These are phyloP conservation scores for Chenopodium album DNA, from an alignment of 148 eudicot genomes.

Conservation along the genomic window DNA sequence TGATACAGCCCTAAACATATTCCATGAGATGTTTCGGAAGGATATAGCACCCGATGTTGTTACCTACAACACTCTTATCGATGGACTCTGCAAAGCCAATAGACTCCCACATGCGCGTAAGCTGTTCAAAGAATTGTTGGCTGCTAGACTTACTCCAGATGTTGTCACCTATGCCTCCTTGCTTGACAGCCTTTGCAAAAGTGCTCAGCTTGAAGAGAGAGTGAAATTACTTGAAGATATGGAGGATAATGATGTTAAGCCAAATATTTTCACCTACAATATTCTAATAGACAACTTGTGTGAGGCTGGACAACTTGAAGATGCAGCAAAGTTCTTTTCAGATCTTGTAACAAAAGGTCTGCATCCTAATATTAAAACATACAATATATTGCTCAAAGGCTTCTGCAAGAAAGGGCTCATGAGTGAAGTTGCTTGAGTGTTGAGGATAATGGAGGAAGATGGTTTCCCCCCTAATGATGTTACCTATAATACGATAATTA, in stretches of 20 bases:
- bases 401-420: neutral
- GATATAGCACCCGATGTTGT: neutral
- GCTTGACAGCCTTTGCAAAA: neutral
- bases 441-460: too few relatives aligned
- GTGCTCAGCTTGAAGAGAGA: neutral
- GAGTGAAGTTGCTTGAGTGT: neutral
- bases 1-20: neutral
- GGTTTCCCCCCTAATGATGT: too few relatives aligned
- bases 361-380: neutral
- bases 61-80: neutral
- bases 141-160: neutral
- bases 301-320: neutral
- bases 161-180: neutral
- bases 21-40: neutral
- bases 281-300: neutral
- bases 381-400: neutral
- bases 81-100: neutral
- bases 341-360: neutral
- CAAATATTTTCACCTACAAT: neutral
- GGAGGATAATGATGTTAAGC: neutral
- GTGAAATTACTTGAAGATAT: neutral
- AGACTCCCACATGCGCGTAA: neutral
- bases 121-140: neutral
- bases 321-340: neutral
- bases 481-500: too few relatives aligned